Conservation (phyloP, 441 rosid genomes). For the Rhodomyrtus psidioides region DNA sequence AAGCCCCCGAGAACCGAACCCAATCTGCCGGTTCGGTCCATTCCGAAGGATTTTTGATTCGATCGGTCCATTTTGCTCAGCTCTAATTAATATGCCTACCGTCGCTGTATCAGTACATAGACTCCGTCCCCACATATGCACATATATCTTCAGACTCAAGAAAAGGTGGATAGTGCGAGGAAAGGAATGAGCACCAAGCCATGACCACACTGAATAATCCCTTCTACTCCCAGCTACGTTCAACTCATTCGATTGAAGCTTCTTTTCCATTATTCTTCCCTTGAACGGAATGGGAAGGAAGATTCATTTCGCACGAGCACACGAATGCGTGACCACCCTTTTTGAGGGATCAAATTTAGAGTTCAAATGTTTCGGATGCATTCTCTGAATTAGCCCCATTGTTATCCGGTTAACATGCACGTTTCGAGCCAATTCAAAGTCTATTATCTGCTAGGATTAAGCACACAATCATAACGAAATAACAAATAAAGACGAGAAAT, state of each 20-base stretch:
- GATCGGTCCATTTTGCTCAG: no score
- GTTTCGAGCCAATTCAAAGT: not conserved
- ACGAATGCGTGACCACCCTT: not conserved
- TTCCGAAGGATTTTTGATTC: fast-evolving
- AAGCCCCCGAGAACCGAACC: no score
- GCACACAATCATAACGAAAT: no score
- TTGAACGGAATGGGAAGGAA: not conserved
- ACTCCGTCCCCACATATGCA: not conserved
- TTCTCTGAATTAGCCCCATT: not conserved
- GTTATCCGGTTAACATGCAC: not conserved
- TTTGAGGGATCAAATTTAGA: not conserved
- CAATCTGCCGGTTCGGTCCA: no score
- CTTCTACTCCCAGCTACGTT: not conserved
- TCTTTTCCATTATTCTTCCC: not conserved
- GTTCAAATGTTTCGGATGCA: not conserved
- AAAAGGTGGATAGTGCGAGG: not conserved
- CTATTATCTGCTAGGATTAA: not conserved
- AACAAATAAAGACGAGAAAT: no score
- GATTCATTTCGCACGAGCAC: not conserved
- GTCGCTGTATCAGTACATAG: not conserved
- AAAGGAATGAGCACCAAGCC: not conserved
- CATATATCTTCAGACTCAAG: not conserved
- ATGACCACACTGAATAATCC: not conserved
- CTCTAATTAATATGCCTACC: not conserved
- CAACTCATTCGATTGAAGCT: not conserved